Evolutionary conservation across 2,329 filamentous ascomycete genomes (phyloP).

Genomic region (Sporothrix pallida): DNA sequence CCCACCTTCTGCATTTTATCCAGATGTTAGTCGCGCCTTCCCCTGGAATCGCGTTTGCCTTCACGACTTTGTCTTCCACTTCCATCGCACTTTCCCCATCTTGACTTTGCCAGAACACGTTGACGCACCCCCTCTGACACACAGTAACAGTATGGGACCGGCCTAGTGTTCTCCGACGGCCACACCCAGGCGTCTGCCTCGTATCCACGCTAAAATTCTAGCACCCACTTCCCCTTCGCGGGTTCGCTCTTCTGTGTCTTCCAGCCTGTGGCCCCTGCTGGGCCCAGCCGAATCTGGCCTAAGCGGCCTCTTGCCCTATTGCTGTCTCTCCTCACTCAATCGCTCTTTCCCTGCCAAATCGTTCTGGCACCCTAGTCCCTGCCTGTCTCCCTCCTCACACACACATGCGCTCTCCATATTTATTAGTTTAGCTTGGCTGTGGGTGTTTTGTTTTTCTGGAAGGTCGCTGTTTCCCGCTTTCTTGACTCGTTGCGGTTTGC

Average conservation of each 20-base stretch:
- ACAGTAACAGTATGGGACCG: background rate
- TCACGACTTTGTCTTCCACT: background rate
- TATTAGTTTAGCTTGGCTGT: background rate
- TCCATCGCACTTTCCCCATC: slow-evolving; percentile 14
- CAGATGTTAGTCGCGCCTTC: slow-evolving; percentile 12
- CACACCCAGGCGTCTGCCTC: slow-evolving; percentile 26
- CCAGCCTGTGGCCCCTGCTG: slow-evolving; percentile 14
- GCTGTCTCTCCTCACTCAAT: background rate
- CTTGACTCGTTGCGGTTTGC: background rate
- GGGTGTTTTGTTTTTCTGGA: slow-evolving; percentile 11
- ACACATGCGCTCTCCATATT: background rate
- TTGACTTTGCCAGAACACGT: background rate
- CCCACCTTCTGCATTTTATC: background rate
- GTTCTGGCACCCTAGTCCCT: background rate
- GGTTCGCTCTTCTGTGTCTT: slow-evolving; percentile 20
- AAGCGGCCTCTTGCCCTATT: slow-evolving; percentile 15
- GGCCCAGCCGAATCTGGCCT: slow-evolving; percentile 1
- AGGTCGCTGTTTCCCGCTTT: background rate
- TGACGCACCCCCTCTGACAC: background rate
- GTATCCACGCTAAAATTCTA: slow-evolving; percentile 29
- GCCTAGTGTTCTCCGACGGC: slow-evolving; percentile 10
- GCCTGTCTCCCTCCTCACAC: background rate
- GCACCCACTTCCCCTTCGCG: slow-evolving; percentile 7
- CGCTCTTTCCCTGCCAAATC: background rate
- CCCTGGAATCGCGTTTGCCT: background rate